Conservation (phyloP, 139 green algal genomes). For the Chlorella ohadii region DNA sequence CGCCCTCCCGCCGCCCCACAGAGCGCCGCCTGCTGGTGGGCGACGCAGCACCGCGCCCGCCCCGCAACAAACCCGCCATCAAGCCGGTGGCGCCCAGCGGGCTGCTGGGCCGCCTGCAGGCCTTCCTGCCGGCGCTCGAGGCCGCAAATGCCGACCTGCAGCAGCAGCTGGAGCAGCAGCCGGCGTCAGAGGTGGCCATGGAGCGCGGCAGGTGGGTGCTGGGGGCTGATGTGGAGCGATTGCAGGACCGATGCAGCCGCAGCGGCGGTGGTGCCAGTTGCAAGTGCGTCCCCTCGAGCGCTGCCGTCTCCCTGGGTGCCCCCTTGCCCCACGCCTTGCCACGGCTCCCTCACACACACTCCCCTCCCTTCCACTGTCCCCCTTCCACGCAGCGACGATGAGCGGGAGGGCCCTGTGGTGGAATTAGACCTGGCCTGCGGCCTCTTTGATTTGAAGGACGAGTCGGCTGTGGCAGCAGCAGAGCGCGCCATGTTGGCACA, state of each 20-base stretch:
- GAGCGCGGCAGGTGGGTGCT: constrained; percentile 28
- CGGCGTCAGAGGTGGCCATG: constrained; percentile 11
- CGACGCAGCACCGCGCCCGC: background rate
- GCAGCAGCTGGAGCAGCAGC: constrained; percentile 11
- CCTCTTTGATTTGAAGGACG: constrained; percentile 51
- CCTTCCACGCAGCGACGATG: constrained; percentile 15
- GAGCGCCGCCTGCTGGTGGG: constrained; percentile 26
- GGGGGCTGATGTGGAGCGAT: background rate
- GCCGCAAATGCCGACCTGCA: constrained; percentile 41
- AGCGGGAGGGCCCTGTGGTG: constrained; percentile 24
- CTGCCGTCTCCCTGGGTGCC: too few relatives aligned
- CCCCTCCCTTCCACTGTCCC: too few relatives aligned
- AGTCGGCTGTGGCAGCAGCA: constrained; percentile 40
- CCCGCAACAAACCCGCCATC: constrained; percentile 18
- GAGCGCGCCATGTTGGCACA: constrained; percentile 21
- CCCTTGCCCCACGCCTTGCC: too few relatives aligned
- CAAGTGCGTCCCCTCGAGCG: too few relatives aligned
- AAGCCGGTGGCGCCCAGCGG: constrained; percentile 14
- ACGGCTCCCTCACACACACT: too few relatives aligned
- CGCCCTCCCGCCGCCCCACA: background rate
- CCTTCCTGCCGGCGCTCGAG: constrained; percentile 50
- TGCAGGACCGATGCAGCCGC: background rate
- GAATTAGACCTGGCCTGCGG: constrained; percentile 54
- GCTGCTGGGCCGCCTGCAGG: constrained; percentile 46
- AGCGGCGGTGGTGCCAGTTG: too few relatives aligned